These are phyloP conservation scores for Hymenoscyphus fructigenus DNA, from an alignment of 2,329 filamentous ascomycete species.

Conservation along the genomic window DNA sequence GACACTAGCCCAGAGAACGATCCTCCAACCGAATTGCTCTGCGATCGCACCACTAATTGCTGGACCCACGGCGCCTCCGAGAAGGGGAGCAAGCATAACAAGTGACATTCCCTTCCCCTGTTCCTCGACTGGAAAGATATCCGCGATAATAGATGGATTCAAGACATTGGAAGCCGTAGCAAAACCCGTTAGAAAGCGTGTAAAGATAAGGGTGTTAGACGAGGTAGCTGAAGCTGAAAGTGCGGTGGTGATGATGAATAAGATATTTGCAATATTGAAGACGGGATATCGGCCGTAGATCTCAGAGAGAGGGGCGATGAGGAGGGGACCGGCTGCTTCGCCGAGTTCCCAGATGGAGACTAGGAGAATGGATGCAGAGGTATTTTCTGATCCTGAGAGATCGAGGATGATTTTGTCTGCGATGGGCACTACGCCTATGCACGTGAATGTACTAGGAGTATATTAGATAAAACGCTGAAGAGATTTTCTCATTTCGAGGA, in stretches of 20 bases:
- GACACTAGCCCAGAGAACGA: constrained; percentile 50
- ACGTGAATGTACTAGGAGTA: constrained; percentile 53
- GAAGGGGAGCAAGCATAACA: constrained; percentile 35
- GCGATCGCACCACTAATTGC: constrained; percentile 40
- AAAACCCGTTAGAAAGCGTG: constrained; percentile 36
- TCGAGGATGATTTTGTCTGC: constrained; percentile 52
- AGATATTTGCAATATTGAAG: constrained; percentile 46
- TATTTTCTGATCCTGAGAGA: constrained; percentile 42
- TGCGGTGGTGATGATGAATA: constrained; percentile 51
- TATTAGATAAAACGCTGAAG: constrained; percentile 2
- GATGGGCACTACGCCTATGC: constrained; percentile 55
- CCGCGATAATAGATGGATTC: constrained; percentile 46
- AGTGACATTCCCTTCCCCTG: constrained; percentile 43
- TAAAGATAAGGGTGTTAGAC: constrained; percentile 45
- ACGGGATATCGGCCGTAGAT: constrained; percentile 43
- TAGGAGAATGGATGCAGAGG: constrained; percentile 49
- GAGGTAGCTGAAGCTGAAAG: constrained; percentile 43
- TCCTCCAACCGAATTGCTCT: constrained; percentile 50
- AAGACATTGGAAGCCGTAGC: constrained; percentile 36
- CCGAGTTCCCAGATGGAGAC: constrained; percentile 50
- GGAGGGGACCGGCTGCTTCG: constrained; percentile 46
- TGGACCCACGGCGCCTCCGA: constrained; percentile 36
- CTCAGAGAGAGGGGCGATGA: constrained; percentile 47
- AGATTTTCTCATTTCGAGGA: not conserved
- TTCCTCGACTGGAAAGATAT: constrained; percentile 47